Conservation (phyloP, 257 asterid species). For the Nicotiana undulata region DNA sequence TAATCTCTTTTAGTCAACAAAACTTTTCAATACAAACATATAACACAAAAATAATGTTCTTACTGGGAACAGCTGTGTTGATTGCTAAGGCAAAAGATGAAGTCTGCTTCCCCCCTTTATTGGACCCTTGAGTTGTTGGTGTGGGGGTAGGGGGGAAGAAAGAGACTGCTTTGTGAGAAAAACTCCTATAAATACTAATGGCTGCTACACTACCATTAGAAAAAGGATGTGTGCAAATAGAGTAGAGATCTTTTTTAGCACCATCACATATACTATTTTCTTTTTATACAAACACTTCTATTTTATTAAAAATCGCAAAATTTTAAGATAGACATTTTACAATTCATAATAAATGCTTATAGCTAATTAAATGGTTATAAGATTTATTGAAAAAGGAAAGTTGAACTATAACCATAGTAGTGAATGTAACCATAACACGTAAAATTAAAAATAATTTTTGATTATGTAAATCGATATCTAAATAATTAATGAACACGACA, state of each 20-base stretch:
- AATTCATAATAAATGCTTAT: no score
- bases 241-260: neutral
- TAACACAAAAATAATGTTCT: neutral
- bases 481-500: neutral
- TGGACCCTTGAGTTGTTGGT: constrained; percentile 30
- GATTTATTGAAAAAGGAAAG: no score
- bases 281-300: neutral
- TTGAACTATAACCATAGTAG: neutral
- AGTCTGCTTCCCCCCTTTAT: constrained; percentile 33
- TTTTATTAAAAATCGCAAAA: no score
- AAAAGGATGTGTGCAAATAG: neutral
- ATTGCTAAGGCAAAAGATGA: neutral
- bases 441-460: no score
- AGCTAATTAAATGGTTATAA: no score
- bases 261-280: neutral
- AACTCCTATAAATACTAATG: constrained; percentile 22
- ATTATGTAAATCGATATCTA: no score
- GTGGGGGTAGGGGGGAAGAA: constrained; percentile 16
- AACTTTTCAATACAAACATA: neutral
- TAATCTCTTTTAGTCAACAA: neutral
- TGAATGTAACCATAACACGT: neutral
- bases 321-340: no score
- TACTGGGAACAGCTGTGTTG: neutral
- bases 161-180: constrained; percentile 23
- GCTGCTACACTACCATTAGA: neutral